Conservation (phyloP, 352 stramenopile genomes). For the Pythium myriotylum region DNA sequence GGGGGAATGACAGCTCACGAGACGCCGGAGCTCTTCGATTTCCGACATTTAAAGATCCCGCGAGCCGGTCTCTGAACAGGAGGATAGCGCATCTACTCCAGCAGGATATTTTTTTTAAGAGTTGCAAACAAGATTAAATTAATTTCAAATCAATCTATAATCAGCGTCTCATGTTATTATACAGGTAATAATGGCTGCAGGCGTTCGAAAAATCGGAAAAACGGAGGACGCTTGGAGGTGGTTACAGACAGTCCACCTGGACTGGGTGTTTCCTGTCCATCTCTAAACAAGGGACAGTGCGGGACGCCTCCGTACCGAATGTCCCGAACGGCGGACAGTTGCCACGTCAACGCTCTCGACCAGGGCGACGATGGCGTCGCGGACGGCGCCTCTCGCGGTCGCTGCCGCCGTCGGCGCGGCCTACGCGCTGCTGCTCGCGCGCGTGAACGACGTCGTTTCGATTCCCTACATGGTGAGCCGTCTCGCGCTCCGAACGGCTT, state of each 20-base stretch:
- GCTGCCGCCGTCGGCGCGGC: constrained; percentile 22
- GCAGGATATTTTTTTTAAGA: too few species aligned
- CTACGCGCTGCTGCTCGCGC: constrained; percentile 34
- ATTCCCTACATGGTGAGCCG: constrained; percentile 71
- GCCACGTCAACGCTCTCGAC: not conserved
- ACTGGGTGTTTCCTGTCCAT: constrained; percentile 6
- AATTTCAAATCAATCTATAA: too few species aligned
- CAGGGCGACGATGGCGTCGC: not conserved
- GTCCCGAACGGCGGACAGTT: not conserved
- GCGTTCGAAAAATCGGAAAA: constrained; percentile 5
- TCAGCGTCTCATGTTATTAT: too few species aligned
- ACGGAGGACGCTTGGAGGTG: constrained; percentile 21
- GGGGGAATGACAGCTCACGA: too few species aligned
- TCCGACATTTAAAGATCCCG: constrained; percentile 15
- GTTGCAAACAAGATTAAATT: too few species aligned
- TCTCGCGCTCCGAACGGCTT: not conserved
- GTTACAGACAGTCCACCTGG: constrained; percentile 8
- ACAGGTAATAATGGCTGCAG: constrained; percentile 1
- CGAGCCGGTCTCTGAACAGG: too few species aligned
- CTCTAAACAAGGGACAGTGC: not conserved
- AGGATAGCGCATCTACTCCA: too few species aligned
- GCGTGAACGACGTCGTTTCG: constrained; percentile 41
- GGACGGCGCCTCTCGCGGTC: constrained; percentile 9
- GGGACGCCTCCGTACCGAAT: constrained; percentile 10
- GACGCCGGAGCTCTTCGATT: constrained; percentile 1